A percentile compares a stretch with the other conserved stretches of the same genome.
Conservation (phyloP, 768 basidiomycete genomes). For the Agaricus subrufescens region DNA sequence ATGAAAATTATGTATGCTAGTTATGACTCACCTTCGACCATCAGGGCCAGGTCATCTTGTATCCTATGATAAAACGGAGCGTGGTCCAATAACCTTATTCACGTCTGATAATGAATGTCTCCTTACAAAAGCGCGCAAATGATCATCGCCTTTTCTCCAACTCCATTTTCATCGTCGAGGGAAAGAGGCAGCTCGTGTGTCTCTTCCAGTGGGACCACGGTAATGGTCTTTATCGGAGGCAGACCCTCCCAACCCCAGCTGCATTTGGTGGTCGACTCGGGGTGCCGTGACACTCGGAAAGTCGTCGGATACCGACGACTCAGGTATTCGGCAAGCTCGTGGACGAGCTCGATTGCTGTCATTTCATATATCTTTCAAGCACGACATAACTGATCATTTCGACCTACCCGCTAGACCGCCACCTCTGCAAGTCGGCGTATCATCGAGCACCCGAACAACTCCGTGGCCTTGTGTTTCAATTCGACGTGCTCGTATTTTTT, state of each 20-base stretch:
- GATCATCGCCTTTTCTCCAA: conserved; percentile 50
- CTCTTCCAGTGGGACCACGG: conserved; percentile 41
- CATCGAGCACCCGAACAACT: conserved; percentile 44
- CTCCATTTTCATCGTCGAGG: conserved; percentile 25
- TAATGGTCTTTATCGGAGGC: conserved; percentile 46
- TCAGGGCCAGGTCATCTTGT: conserved; percentile 54
- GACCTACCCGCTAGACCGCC: conserved; percentile 34
- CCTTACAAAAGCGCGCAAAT: conserved; percentile 61
- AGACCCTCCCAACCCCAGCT: conserved; percentile 40
- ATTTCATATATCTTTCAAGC: not conserved
- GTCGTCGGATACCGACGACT: conserved; percentile 55
- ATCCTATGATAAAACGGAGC: conserved; percentile 26
- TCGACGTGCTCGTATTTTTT: conserved; percentile 55
- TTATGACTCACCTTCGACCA: conserved; percentile 47
- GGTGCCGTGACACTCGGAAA: conserved; percentile 47
- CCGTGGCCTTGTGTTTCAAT: conserved; percentile 45
- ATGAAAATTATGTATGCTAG: not conserved
- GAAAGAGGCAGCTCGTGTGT: conserved; percentile 47
- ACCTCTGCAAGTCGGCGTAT: conserved; percentile 30
- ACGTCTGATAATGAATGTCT: not conserved
- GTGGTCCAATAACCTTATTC: not conserved
- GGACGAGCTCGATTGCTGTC: conserved; percentile 59
- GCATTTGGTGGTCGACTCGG: conserved; percentile 11
- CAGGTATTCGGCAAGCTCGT: conserved; percentile 67
- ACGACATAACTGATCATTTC: not conserved